Evolutionary conservation across 192 early-diverging fungal species (phyloP), one percentile per base, ranked within the genome.

Genomic region (Linderina pennispora): DNA sequence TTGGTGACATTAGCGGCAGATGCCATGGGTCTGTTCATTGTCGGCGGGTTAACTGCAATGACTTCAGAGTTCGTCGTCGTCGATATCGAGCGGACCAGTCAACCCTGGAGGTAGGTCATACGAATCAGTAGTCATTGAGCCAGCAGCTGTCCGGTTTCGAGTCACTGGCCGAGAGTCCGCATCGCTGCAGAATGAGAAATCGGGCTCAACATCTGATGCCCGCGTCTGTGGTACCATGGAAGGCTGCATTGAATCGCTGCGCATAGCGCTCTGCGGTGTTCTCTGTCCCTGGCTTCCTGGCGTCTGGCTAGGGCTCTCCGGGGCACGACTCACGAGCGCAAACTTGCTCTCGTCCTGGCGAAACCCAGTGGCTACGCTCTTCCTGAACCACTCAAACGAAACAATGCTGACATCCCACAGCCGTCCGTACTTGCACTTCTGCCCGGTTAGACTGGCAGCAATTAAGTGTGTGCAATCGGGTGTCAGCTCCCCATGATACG

Each of bases 351-450:
- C 69, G 3, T 48, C 31, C 23, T 65, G 69, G 8, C 62, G 53
- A 13, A 56, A 48, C 2, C 59, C 54, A 1, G 65, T 48, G 17
- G 16, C 31, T 16, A 74, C 14, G 18, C 48, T 48, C n/a, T 55
- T 34, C 8, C 62, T 13, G 35, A 74, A 49, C 71, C 71, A 74
- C 25, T 53, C 48, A 11, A 63, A 16, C 2, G 64, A 51, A 11
- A 74, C 64, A 4, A 67, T 33, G 8, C 42, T 44, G 16, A 67
- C 21, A 15, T 38, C 38, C 55, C 64, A 66, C 10, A 48, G 39
- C 40, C 45, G 54, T 23, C 64, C 71, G 52, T 59, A 74, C 59
- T 43, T 50, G 55, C 51, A 74, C 34, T 74, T 74, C 43, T 74
- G 50, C 20, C 64, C 59, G 5, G 55, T 23, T 0, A 51, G 46